A percentile compares a stretch with the other conserved stretches of the same genome.
phyloP scores from a whole-genome alignment of 164 flowering plant species.

The Annona cherimola region DNA sequence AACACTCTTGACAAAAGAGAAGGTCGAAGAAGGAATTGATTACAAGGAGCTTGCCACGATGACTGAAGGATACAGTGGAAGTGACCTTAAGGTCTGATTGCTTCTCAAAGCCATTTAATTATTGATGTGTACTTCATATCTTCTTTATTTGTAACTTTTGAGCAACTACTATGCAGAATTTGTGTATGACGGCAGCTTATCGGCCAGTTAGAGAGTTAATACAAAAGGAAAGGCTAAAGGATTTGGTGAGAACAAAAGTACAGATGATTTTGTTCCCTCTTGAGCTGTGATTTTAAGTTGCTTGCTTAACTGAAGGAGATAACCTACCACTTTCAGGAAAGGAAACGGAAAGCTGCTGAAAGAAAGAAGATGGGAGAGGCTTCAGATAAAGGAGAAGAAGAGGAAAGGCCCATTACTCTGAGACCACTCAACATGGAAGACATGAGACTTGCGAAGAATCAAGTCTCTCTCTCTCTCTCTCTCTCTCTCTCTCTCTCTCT shows the following conservation, averaged over 20 bases:
- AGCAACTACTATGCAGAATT: slow-evolving; percentile 51
- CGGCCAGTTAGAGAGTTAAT: slow-evolving; percentile 91
- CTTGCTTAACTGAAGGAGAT: not conserved
- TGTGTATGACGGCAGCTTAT: slow-evolving; percentile 92
- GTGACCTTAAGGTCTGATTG: slow-evolving; percentile 78
- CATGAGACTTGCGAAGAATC: slow-evolving; percentile 84
- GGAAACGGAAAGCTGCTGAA: slow-evolving; percentile 50
- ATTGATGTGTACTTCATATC: not conserved
- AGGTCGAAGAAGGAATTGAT: slow-evolving; percentile 56
- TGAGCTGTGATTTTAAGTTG: not conserved
- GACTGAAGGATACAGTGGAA: slow-evolving; percentile 95
- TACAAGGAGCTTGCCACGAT: slow-evolving; percentile 76
- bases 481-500: not conserved
- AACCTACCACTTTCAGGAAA: slow-evolving; percentile 37
- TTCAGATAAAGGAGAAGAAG: slow-evolving; percentile 34
- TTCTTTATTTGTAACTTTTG: slow-evolving; percentile 2
- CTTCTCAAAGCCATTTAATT: slow-evolving; percentile 2
- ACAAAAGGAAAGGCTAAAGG: slow-evolving; percentile 74
- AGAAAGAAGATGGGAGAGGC: slow-evolving; percentile 37
- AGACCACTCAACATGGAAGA: slow-evolving; percentile 92
- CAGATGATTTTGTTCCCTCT: not conserved
- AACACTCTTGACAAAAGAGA: slow-evolving; percentile 76
- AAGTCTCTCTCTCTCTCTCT: slow-evolving; percentile 30
- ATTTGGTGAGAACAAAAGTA: slow-evolving; percentile 36
- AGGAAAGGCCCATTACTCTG: slow-evolving; percentile 48